These are phyloP conservation scores for Penicillium soppii DNA, from an alignment of 495 filamentous ascomycete species.

Conservation along the genomic window DNA sequence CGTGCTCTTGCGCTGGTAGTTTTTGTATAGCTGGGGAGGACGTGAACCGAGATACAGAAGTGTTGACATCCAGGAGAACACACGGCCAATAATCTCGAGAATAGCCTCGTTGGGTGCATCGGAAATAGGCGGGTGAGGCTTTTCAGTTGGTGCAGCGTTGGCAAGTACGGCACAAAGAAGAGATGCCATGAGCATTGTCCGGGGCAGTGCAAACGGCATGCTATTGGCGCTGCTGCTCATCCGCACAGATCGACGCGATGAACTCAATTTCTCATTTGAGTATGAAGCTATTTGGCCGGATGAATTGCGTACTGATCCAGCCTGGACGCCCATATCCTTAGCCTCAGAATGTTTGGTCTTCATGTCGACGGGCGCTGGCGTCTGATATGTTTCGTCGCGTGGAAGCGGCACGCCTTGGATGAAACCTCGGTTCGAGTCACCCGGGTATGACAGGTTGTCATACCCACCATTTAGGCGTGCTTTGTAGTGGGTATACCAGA, in stretches of 20 bases:
- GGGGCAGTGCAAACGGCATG: slow-evolving; percentile 36
- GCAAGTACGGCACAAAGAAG: slow-evolving; percentile 46
- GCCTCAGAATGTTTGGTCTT: slow-evolving; percentile 21
- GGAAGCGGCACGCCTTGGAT: slow-evolving; percentile 34
- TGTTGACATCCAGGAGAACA: slow-evolving; percentile 67
- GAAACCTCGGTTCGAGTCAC: slow-evolving; percentile 22
- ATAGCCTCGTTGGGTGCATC: slow-evolving; percentile 24
- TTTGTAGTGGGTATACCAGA: slow-evolving; percentile 64
- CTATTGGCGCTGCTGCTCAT: slow-evolving; percentile 25
- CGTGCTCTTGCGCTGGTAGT: slow-evolving; percentile 64
- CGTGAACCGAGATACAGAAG: slow-evolving; percentile 68
- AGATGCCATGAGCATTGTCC: slow-evolving; percentile 45
- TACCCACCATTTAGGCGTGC: slow-evolving; percentile 31
- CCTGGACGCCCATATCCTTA: slow-evolving; percentile 33
- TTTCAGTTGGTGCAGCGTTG: slow-evolving; percentile 42
- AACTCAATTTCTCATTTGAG: slow-evolving; percentile 39
- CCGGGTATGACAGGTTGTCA: slow-evolving; percentile 14
- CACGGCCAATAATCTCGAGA: slow-evolving; percentile 50
- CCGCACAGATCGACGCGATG: slow-evolving; percentile 31
- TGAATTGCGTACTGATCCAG: slow-evolving; percentile 19
- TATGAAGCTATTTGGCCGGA: slow-evolving; percentile 31
- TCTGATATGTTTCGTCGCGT: slow-evolving; percentile 16
- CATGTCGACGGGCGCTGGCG: slow-evolving; percentile 21
- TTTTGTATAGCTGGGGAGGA: slow-evolving; percentile 70
- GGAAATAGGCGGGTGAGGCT: slow-evolving; percentile 21